Conservation (phyloP, 2,329 filamentous ascomycete species). For the Xylaria sp. region DNA sequence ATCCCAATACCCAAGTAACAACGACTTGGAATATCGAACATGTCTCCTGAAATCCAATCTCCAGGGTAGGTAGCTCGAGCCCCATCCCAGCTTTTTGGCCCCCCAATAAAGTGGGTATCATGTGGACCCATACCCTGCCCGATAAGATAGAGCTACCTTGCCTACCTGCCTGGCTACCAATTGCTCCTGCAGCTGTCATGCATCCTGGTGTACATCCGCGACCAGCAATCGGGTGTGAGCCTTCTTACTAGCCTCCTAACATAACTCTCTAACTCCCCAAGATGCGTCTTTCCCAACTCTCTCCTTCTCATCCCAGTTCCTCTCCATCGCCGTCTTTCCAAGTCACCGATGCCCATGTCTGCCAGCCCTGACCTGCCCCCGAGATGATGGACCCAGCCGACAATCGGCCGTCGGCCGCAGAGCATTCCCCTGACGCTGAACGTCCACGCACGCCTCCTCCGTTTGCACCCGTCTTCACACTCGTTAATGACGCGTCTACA, state of each 20-base stretch:
- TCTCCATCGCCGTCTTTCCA: conserved; percentile 20
- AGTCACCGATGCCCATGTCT: conserved; percentile 41
- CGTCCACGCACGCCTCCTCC: conserved; percentile 46
- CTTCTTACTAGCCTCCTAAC: conserved; percentile 28
- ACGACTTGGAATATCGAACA: background rate
- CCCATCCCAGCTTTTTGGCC: background rate
- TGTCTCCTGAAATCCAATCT: background rate
- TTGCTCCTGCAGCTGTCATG: conserved; percentile 34
- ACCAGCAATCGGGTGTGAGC: conserved; percentile 27
- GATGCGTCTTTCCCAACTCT: conserved; percentile 41
- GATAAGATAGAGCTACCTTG: conserved; percentile 32
- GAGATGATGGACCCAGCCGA: conserved; percentile 48
- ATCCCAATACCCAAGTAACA: background rate
- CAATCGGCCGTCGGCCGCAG: conserved; percentile 36
- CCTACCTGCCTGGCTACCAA: conserved; percentile 10
- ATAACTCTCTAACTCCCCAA: conserved; percentile 35
- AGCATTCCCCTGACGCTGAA: conserved; percentile 39
- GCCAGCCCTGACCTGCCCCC: conserved; percentile 33
- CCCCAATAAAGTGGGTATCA: conserved; percentile 17
- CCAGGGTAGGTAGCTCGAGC: conserved; percentile 18
- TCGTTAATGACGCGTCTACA: conserved; percentile 80
- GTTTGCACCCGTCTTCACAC: conserved; percentile 86
- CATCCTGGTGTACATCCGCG: conserved; percentile 28
- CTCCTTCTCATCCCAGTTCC: conserved; percentile 20
- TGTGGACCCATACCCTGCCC: conserved; percentile 24